A percentile compares a stretch with the other conserved stretches of the same genome.
Conservation (phyloP, 441 rosid species). For the Lepidium campestre region DNA sequence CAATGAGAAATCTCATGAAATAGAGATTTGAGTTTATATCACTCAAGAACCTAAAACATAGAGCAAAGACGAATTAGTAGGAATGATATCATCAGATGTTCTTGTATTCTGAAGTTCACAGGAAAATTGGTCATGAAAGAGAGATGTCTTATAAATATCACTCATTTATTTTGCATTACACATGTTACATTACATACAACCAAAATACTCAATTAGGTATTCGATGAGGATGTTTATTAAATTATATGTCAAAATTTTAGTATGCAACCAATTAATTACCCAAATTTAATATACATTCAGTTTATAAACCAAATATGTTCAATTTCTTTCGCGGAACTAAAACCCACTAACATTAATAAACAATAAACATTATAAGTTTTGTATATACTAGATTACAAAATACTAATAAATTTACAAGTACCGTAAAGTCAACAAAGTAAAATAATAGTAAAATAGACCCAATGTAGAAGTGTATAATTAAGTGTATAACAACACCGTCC, state of each 20-base stretch:
- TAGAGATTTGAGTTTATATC: conserved; percentile 50
- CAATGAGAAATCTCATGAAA: conserved; percentile 56
- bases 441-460: neutral
- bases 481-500: neutral
- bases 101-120: conserved; percentile 10
- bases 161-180: neutral
- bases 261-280: neutral
- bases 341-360: neutral
- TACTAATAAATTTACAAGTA: neutral
- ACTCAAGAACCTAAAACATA: neutral
- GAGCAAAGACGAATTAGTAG: conserved; percentile 8
- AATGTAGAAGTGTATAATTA: neutral
- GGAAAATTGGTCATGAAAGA: neutral
- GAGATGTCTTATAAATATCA: neutral
- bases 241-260: neutral
- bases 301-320: no score
- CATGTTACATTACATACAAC: neutral
- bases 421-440: neutral
- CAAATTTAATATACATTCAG: neutral
- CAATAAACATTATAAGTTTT: neutral
- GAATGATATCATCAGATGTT: neutral
- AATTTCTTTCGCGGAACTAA: no score
- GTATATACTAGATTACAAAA: neutral
- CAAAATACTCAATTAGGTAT: neutral
- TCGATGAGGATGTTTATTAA: neutral